These are phyloP conservation scores for Alternaria conjuncta DNA, from an alignment of 2,329 filamentous ascomycete species.

Conservation along the genomic window DNA sequence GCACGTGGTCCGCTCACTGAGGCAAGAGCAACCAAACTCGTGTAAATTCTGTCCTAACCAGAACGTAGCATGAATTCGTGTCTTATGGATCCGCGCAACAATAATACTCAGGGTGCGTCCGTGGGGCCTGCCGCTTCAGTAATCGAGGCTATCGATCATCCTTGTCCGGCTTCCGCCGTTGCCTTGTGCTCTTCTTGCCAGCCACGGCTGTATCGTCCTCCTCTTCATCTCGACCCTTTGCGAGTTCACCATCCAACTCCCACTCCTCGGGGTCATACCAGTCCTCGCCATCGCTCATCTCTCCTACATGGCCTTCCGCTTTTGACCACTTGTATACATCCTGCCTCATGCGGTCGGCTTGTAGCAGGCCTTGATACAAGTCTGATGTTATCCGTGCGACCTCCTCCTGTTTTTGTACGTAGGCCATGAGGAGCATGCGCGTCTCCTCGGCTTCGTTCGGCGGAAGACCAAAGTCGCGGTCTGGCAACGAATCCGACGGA, in stretches of 20 bases:
- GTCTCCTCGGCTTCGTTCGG: conserved; percentile 78
- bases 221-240: conserved; percentile 85
- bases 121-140: neutral
- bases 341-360: conserved; percentile 73
- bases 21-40: conserved; percentile 21
- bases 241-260: conserved; percentile 74
- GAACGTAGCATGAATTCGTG: conserved; percentile 3
- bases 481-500: conserved; percentile 66
- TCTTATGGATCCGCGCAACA: conserved; percentile 24
- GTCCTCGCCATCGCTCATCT: conserved; percentile 88
- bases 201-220: conserved; percentile 65
- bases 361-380: conserved; percentile 73
- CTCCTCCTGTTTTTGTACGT: conserved; percentile 87
- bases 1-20: conserved; percentile 10
- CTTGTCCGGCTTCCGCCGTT: conserved; percentile 45
- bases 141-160: conserved; percentile 38
- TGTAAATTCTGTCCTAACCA: neutral
- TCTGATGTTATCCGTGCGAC: conserved; percentile 73
- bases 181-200: conserved; percentile 58
- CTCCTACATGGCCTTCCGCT: conserved; percentile 76
- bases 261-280: conserved; percentile 87
- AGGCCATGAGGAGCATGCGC: conserved; percentile 73
- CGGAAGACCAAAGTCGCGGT: conserved; percentile 75
- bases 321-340: conserved; percentile 78
- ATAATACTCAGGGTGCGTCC: neutral